Percentiles rank a stretch among this genome's conserved stretches.
Conservation (phyloP, 768 basidiomycete genomes). For the Lactarius pseudohatsudake region DNA sequence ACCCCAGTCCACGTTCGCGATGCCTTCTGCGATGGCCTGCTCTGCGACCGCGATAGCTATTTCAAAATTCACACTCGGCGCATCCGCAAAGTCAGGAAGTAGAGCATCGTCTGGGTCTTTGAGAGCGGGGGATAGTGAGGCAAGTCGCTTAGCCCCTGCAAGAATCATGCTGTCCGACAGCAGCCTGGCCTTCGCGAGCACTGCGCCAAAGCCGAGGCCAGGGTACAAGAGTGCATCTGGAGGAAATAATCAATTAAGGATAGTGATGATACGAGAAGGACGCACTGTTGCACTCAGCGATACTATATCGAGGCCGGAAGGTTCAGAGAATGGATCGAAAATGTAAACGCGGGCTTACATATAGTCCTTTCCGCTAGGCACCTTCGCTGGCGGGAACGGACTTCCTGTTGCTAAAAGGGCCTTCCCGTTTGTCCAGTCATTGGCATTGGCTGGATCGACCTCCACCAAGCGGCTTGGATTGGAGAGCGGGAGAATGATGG, state of each 20-base stretch:
- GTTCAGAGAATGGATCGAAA: background rate
- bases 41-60: constrained; percentile 81
- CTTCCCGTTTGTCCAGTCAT: constrained; percentile 76
- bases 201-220: constrained; percentile 79
- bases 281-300: constrained; percentile 72
- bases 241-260: background rate
- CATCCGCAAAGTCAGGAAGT: constrained; percentile 74
- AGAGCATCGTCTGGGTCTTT: constrained; percentile 69
- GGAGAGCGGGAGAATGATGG: constrained; percentile 81
- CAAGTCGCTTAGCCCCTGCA: constrained; percentile 72
- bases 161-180: constrained; percentile 90
- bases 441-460: constrained; percentile 66
- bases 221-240: constrained; percentile 79
- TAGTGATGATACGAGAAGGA: background rate
- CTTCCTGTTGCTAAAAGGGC: constrained; percentile 84
- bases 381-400: constrained; percentile 73
- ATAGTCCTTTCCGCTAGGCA: constrained; percentile 64
- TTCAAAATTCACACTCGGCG: constrained; percentile 73
- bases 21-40: constrained; percentile 73
- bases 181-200: constrained; percentile 59
- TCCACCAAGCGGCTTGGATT: constrained; percentile 82
- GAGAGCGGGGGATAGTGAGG: constrained; percentile 71
- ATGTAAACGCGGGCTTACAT: constrained; percentile 43
- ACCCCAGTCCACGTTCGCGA: constrained; percentile 56
- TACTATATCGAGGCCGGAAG: constrained; percentile 39